Percentiles rank a stretch among this genome's conserved stretches.
Evolutionary conservation across 1,284 basidiomycete species (phyloP).

Genomic region (Chalciporus sp.): DNA sequence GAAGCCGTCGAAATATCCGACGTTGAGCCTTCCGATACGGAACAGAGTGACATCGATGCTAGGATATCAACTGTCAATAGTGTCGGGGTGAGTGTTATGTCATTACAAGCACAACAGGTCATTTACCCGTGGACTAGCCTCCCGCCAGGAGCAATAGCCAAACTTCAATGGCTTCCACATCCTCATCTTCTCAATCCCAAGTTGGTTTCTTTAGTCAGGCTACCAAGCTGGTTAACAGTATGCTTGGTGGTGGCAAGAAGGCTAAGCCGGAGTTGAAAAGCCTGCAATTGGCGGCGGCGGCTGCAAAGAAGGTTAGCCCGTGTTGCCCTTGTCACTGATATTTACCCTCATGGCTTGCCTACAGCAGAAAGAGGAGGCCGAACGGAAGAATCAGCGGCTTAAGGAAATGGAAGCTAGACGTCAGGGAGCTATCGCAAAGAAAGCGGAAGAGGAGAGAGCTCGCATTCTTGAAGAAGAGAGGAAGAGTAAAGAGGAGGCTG

Average conservation of each 20-base stretch:
- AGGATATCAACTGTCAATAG: conserved; percentile 43
- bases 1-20: conserved; percentile 36
- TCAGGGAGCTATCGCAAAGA: conserved; percentile 69
- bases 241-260: conserved; percentile 66
- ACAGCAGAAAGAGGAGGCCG: conserved; percentile 85
- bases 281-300: conserved; percentile 75
- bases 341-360: conserved; percentile 8
- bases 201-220: conserved; percentile 68
- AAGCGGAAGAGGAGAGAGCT: conserved; percentile 76
- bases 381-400: conserved; percentile 72
- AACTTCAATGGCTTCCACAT: conserved; percentile 51
- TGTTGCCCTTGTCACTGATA: neutral
- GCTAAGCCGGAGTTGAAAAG: conserved; percentile 78
- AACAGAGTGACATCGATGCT: conserved; percentile 43
- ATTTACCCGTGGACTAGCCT: conserved; percentile 15
- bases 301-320: conserved; percentile 76
- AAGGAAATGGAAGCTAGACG: conserved; percentile 82
- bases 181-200: conserved; percentile 56
- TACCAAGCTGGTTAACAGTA: conserved; percentile 61
- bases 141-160: conserved; percentile 47
- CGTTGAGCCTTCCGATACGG: conserved; percentile 34
- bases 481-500: conserved; percentile 69
- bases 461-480: conserved; percentile 66
- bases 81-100: conserved; percentile 38
- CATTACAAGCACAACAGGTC: neutral